phyloP scores from a whole-genome alignment of 352 stramenopile species.

The Globisporangium canariense region DNA sequence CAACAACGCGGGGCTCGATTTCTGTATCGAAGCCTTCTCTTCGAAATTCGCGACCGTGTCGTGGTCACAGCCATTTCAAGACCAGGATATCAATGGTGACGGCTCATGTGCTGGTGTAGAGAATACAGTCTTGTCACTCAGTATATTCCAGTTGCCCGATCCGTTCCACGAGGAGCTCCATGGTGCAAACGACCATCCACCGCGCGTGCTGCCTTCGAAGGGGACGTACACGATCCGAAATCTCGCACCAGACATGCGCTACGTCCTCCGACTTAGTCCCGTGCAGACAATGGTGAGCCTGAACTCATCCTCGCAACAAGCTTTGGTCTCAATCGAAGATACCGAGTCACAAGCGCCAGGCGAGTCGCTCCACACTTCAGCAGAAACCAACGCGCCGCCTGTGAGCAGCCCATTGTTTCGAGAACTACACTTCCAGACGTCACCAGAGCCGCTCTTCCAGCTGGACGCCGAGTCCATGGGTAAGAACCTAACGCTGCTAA shows the following conservation, averaged over 20 bases:
- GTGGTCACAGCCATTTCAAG: conserved; percentile 19
- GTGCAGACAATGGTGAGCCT: conserved; percentile 12
- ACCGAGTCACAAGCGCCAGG: background rate
- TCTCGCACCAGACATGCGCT: conserved; percentile 44
- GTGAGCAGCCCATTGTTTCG: background rate
- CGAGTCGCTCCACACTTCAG: background rate
- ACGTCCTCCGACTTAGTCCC: conserved; percentile 30
- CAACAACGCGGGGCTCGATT: background rate
- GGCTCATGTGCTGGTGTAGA: background rate
- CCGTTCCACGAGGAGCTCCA: background rate
- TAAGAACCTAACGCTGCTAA: conserved; percentile 74
- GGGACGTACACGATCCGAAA: conserved; percentile 38
- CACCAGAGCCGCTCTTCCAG: conserved; percentile 59
- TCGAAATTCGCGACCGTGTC: conserved; percentile 31
- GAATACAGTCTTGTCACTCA: conserved; percentile 10
- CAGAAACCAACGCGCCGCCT: background rate
- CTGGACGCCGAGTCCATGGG: conserved; percentile 58
- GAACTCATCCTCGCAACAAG: background rate
- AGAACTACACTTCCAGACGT: conserved; percentile 45
- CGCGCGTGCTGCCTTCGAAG: conserved; percentile 30
- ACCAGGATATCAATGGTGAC: background rate
- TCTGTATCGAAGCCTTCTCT: conserved; percentile 25
- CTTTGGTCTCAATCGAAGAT: background rate
- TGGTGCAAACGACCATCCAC: background rate
- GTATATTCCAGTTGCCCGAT: background rate